Evolutionary conservation across 2,329 filamentous ascomycete genomes (phyloP), one percentile per base, ranked within the genome.

Genomic region (Fusarium neocosmosporiellum): DNA sequence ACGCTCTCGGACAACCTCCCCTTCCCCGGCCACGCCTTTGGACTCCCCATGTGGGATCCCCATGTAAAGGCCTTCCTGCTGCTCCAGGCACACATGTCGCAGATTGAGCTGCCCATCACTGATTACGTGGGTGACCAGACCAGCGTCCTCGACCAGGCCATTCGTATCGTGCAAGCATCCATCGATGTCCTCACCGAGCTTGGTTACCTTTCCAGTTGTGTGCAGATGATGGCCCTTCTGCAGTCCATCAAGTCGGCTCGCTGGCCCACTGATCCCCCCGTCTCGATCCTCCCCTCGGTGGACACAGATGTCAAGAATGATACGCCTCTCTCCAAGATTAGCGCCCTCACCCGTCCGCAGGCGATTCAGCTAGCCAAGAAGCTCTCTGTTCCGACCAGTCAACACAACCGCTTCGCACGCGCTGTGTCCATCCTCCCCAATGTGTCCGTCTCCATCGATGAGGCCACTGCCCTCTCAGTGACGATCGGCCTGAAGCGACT

Each of bases 121-220:
- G 96, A 99, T 87, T 99, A 99, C 79, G 95, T 99, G 4, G 96
- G 96, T 77, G 96, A 99, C 82, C 94, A 97, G 83, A 92, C 89
- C 13, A 92, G 89, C 61, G 96, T 99, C 4, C 88, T 99, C 1
- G 96, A 99, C 81, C 96, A 99, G 81, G 94, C 94, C 7, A 96
- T 99, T 67, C 96, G 96, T 89, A 96, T 99, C 80, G 92, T 98
- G 36, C 96, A 99, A 82, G 97, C 96, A 1, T 93, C 92, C 7
- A 96, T 99, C 77, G 97, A 99, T 80, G 93, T 98, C 11, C 88
- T 98, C 66, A 94, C 96, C 1, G 97, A 99, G 81, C 83, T 98
- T n/a, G 94, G 94, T 13, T 91, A 93, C 78, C 84, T 95, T 7
- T 92, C 92, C 22, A 95, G 92, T 65, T 94, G 92, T 73, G 86